Evolutionary conservation across 2,329 filamentous ascomycete genomes (phyloP).

Genomic region (Apiospora arundinis): DNA sequence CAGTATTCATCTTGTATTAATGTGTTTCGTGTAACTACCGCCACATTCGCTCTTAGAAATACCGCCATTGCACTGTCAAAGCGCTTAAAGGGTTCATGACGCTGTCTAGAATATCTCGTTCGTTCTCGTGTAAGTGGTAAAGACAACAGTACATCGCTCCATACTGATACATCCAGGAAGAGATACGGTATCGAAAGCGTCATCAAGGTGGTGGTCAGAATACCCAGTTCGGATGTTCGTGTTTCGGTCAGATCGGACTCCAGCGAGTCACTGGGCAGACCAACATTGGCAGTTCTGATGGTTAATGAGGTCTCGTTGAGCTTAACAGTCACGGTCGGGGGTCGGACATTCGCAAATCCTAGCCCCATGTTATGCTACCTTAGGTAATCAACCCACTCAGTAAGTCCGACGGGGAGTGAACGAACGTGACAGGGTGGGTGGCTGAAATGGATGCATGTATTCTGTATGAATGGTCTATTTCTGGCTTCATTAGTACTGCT

Average conservation of each 20-base stretch:
- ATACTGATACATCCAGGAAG: neutral
- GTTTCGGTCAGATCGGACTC: neutral
- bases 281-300: neutral
- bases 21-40: neutral
- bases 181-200: neutral
- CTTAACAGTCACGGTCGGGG: neutral
- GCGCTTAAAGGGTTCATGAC: neutral
- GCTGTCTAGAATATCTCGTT: neutral
- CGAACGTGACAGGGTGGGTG: too few relatives aligned
- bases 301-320: neutral
- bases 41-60: neutral
- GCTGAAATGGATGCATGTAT: neutral
- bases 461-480: neutral
- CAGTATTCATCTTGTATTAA: neutral
- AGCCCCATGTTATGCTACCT: neutral
- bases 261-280: neutral
- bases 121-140: neutral
- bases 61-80: neutral
- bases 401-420: neutral
- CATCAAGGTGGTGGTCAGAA: neutral
- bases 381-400: neutral
- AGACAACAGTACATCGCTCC: neutral
- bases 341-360: constrained; percentile 11
- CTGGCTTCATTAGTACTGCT: neutral
- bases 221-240: neutral